Evolutionary conservation across 2,329 filamentous ascomycete genomes (phyloP).

Genomic region (Alternaria arborescens): DNA sequence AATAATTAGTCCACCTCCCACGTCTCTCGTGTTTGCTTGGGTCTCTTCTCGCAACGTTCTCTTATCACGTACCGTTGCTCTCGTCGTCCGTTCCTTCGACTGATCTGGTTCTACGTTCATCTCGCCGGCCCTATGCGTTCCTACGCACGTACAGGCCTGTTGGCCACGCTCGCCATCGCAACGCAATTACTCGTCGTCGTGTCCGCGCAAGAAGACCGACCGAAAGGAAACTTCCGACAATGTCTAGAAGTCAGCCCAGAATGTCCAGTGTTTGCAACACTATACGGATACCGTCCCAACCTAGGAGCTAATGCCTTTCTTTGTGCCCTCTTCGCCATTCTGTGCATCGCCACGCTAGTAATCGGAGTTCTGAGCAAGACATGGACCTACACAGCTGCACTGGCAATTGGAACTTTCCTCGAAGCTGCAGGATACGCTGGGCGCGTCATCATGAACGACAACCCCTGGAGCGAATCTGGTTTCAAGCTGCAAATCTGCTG

Average conservation of each 20-base stretch:
- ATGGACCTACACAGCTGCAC: conserved; percentile 54
- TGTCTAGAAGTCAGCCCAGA: conserved; percentile 33
- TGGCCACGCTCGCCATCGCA: conserved; percentile 19
- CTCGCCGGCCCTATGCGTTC: conserved; percentile 13
- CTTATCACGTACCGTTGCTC: not conserved
- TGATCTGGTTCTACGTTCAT: conserved; percentile 3
- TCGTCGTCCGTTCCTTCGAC: not conserved
- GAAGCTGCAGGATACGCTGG: conserved; percentile 56
- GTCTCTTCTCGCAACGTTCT: not conserved
- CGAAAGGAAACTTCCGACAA: conserved; percentile 33
- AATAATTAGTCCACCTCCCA: conserved; percentile 8
- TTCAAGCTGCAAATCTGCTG: conserved; percentile 57
- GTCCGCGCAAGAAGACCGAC: conserved; percentile 26
- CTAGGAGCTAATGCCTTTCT: conserved; percentile 52
- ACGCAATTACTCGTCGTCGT: conserved; percentile 18
- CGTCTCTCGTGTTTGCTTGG: not conserved
- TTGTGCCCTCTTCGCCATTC: conserved; percentile 31
- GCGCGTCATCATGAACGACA: conserved; percentile 53
- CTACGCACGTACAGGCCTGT: conserved; percentile 15
- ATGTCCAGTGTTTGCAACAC: conserved; percentile 49
- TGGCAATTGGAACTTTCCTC: conserved; percentile 52
- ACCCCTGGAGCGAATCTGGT: conserved; percentile 54
- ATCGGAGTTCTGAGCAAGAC: conserved; percentile 45
- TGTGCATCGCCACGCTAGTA: conserved; percentile 27
- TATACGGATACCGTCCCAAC: conserved; percentile 53